Percentiles rank a stretch among this genome's conserved stretches.
phyloP scores from a whole-genome alignment of 1,139 yeast species.

The Yamadazyma taylorii region DNA sequence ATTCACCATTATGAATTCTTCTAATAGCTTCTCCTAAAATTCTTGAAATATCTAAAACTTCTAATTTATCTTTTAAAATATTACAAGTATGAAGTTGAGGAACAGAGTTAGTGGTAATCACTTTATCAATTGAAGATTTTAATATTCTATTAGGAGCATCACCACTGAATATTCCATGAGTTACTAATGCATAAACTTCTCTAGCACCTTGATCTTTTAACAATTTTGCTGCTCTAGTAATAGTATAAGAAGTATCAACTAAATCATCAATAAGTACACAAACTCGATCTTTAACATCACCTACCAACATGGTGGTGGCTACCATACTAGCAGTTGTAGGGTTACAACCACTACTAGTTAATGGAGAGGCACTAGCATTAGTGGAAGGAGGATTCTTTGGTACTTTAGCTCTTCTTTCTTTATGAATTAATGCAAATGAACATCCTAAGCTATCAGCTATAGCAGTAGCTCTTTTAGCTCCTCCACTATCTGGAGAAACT shows the following conservation, averaged over 20 bases:
- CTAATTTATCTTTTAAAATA: constrained; percentile 65
- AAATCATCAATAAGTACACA: constrained; percentile 91
- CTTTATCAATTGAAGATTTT: constrained; percentile 72
- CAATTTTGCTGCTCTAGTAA: constrained; percentile 86
- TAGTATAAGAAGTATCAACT: constrained; percentile 91
- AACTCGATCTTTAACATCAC: constrained; percentile 80
- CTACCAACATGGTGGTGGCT: constrained; percentile 88
- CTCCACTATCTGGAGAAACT: constrained; percentile 97
- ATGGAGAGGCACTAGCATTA: constrained; percentile 6
- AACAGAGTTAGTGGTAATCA: constrained; percentile 89
- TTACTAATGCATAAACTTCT: constrained; percentile 81
- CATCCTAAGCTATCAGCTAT: constrained; percentile 89
- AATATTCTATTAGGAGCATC: constrained; percentile 78
- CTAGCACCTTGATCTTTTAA: constrained; percentile 91
- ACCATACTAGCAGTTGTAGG: constrained; percentile 24
- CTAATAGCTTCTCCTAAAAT: constrained; percentile 93
- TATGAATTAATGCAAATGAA: constrained; percentile 92
- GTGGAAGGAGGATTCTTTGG: constrained; percentile 30
- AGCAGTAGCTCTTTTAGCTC: constrained; percentile 94
- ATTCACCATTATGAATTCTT: constrained; percentile 95
- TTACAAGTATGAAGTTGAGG: constrained; percentile 68
- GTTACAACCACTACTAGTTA: constrained; percentile 9
- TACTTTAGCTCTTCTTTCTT: constrained; percentile 72
- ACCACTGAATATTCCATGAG: constrained; percentile 93
- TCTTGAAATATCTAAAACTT: constrained; percentile 83